Evolutionary conservation across 345 rosid species (phyloP).

Genomic region (Noccaea caerulescens): DNA sequence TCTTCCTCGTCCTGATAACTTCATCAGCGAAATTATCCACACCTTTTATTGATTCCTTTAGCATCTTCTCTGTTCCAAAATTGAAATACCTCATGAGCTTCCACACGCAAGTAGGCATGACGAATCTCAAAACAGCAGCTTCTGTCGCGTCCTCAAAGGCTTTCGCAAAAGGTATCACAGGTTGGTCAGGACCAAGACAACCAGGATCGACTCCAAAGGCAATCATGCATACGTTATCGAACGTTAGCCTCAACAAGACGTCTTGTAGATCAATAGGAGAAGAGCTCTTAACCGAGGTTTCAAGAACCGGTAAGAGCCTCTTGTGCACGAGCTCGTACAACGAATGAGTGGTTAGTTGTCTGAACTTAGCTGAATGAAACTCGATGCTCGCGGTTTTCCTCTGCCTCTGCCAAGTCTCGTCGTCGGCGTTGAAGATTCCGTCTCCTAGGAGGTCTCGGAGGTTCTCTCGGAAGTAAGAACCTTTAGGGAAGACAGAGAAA

Average conservation of each 20-base stretch:
- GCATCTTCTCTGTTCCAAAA: conserved; percentile 77
- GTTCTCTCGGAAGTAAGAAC: conserved; percentile 67
- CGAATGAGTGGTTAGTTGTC: conserved; percentile 69
- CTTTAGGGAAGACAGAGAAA: conserved; percentile 87
- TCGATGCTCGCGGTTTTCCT: conserved; percentile 91
- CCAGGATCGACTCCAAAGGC: conserved; percentile 97
- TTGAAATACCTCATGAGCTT: conserved; percentile 70
- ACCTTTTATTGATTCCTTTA: conserved; percentile 63
- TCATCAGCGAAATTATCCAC: conserved; percentile 80
- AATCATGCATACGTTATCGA: conserved; percentile 92
- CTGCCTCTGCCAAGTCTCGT: conserved; percentile 80
- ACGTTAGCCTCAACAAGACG: conserved; percentile 72
- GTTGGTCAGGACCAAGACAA: conserved; percentile 62
- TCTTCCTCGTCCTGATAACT: conserved; percentile 77
- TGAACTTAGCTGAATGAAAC: conserved; percentile 87
- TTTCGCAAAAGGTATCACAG: conserved; percentile 75
- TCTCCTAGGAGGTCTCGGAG: conserved; percentile 81
- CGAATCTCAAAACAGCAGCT: conserved; percentile 68
- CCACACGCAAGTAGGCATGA: conserved; percentile 85
- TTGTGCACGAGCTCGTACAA: conserved; percentile 72
- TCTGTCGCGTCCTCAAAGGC: conserved; percentile 95
- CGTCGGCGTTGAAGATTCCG: conserved; percentile 90
- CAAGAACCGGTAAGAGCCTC: conserved; percentile 77
- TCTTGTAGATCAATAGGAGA: conserved; percentile 79
- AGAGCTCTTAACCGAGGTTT: conserved; percentile 49